Base-by-base conservation (phyloP, 164 flowering plant species). In the Liquidambar formosana region DNA sequence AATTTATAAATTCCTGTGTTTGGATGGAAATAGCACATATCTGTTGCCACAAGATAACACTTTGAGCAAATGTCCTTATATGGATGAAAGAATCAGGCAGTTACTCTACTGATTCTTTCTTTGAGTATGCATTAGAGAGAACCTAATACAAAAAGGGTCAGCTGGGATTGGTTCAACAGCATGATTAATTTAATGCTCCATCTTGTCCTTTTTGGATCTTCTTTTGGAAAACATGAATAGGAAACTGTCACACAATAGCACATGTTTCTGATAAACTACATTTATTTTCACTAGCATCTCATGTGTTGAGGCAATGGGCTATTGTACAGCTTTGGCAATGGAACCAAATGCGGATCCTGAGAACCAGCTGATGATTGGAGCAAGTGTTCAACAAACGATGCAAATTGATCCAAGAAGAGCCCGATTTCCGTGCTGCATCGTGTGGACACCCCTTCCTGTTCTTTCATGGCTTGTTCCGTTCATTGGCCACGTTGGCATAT, bases 381-480 rank as follows among this genome's bases (percentile, higher is more conserved):
- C 69, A 60, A 63, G 61, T 46, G 67, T 22, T 44, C 53, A 70
- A 27, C 67, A 47, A 46, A 52, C 12, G 21, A 46, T 69, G 73
- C 79, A 76, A 65, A 86, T 95, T 65, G 93, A 93, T 82, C 91
- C 97, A 26, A 74, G 45, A 74, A 85, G 87, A 63, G 85, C 86
- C 23, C 83, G 98, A 47, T 95, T 91, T 70, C 99, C 99, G 0
- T 88, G 83, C 78, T 93, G 91, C 77, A 84, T 95, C 62, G 99
- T 95, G 53, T 95, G 98, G 98, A 78, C 97, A 4, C 99, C 98
- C 0, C 87, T 95, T 67, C 98, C 99, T 65, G 81, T 91, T 14
- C 67, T 93, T 18, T 95, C 98, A 61, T 95, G 98, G 97, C 63
- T 93, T 22, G 44, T 85, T 54, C 99, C 99, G 73, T 93, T 93